phyloP scores from a whole-genome alignment of 2,329 filamentous ascomycete species.

The Arthrobotrys entomopaga region DNA sequence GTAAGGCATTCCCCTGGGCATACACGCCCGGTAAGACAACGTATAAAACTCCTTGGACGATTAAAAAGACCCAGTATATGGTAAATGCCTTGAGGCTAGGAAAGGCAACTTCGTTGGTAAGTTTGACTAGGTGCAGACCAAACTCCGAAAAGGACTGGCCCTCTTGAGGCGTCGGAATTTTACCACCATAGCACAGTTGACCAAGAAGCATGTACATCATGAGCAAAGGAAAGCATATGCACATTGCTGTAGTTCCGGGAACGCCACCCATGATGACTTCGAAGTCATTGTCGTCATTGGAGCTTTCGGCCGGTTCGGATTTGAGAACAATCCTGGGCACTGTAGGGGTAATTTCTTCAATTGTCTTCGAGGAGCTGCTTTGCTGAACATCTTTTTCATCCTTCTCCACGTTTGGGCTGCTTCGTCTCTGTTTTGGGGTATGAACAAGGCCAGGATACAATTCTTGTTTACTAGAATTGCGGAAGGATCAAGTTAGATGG shows the following conservation, averaged over 20 bases:
- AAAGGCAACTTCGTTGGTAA: slow-evolving; percentile 86
- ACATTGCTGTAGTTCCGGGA: slow-evolving; percentile 81
- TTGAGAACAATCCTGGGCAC: too few species aligned
- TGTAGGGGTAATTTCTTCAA: too few species aligned
- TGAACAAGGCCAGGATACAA: too few species aligned
- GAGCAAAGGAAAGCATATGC: slow-evolving; percentile 89
- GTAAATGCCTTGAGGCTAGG: slow-evolving; percentile 83
- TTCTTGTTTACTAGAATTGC: too few species aligned
- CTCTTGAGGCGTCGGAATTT: slow-evolving; percentile 74
- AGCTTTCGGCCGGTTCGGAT: background rate
- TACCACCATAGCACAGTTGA: slow-evolving; percentile 88
- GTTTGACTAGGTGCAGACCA: slow-evolving; percentile 72
- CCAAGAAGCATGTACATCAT: slow-evolving; percentile 99
- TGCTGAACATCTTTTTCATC: too few species aligned
- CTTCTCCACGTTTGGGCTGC: too few species aligned
- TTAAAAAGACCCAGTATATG: slow-evolving; percentile 94
- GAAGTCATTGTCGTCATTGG: slow-evolving; percentile 62
- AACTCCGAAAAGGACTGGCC: slow-evolving; percentile 79
- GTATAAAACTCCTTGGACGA: slow-evolving; percentile 86
- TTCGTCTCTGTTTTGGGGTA: too few species aligned
- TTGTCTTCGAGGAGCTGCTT: too few species aligned
- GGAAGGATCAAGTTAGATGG: too few species aligned
- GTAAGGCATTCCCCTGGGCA: slow-evolving; percentile 86
- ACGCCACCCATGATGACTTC: slow-evolving; percentile 87
- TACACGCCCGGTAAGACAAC: slow-evolving; percentile 86